A percentile compares a stretch with the other conserved stretches of the same genome.
Conservation (phyloP, 1,139 yeast species). For the Blastobotrys raffinosifermentans region DNA sequence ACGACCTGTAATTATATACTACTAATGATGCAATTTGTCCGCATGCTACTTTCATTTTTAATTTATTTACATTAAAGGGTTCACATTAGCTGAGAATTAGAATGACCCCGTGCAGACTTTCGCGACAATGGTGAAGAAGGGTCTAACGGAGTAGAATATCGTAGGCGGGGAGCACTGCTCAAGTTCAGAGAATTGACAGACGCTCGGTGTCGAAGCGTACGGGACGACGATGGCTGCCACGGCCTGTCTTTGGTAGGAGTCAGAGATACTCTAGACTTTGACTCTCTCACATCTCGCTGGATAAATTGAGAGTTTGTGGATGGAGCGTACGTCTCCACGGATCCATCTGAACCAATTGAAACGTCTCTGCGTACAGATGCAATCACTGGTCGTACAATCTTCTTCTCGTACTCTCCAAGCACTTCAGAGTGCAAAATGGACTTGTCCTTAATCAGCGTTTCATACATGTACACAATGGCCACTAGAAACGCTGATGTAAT, state of each 20-base stretch:
- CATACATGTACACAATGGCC: constrained; percentile 41
- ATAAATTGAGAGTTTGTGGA: constrained; percentile 36
- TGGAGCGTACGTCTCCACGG: constrained; percentile 37
- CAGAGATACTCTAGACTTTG: constrained; percentile 21
- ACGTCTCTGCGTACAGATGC: constrained; percentile 55
- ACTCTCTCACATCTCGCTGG: constrained; percentile 42
- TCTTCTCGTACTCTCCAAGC: constrained; percentile 56
- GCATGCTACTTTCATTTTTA: no score
- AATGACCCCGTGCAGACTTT: no score
- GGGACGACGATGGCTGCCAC: no score
- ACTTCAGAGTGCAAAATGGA: constrained; percentile 56
- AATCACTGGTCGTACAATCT: constrained; percentile 58
- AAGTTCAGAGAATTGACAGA: no score
- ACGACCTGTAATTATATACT: constrained; percentile 35
- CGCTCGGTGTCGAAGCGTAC: constrained; percentile 5
- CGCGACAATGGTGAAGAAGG: no score
- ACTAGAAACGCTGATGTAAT: constrained; percentile 40
- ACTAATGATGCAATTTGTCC: no score
- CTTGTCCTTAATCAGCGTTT: constrained; percentile 50
- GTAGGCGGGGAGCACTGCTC: no score
- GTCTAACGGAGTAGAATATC: no score
- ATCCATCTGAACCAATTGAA: constrained; percentile 51
- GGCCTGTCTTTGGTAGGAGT: constrained; percentile 19
- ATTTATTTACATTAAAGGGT: no score
- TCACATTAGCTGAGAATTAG: no score